A percentile compares a stretch with the other conserved stretches of the same genome.
Evolutionary conservation across 441 rosid species (phyloP).

Genomic region (Theobroma grandiflorum): DNA sequence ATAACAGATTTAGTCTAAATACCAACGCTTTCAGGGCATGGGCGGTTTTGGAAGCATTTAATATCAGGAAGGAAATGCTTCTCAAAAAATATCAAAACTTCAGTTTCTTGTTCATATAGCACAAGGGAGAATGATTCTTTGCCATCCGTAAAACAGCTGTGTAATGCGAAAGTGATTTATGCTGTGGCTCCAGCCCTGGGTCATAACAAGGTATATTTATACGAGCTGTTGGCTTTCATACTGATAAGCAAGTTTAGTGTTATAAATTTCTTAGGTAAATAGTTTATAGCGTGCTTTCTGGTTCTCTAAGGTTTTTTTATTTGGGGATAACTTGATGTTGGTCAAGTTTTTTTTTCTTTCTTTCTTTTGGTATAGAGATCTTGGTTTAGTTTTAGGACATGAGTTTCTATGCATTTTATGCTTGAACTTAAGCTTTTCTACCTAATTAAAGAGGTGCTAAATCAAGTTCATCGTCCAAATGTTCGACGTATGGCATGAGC

Average conservation of each 20-base stretch:
- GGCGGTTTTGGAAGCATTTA: conserved; percentile 28
- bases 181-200: conserved; percentile 88
- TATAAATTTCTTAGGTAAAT: background rate
- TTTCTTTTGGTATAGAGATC: background rate
- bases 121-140: conserved; percentile 40
- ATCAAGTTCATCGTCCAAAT: conserved; percentile 14
- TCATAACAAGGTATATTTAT: conserved; percentile 74
- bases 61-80: conserved; percentile 26
- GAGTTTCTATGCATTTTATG: conserved; percentile 17
- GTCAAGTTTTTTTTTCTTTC: background rate
- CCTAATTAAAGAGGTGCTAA: background rate
- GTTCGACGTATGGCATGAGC: background rate
- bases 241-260: background rate
- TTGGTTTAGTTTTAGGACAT: background rate
- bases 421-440: conserved; percentile 1
- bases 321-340: background rate
- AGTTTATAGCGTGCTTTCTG: background rate
- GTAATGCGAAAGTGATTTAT: conserved; percentile 69
- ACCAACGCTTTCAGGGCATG: conserved; percentile 3
- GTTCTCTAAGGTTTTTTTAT: background rate
- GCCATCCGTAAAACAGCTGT: conserved; percentile 44
- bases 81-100: conserved; percentile 29
- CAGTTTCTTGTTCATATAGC: conserved; percentile 50
- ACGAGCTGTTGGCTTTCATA: background rate
- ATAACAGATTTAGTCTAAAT: conserved; percentile 25